Evolutionary conservation across 202 grass and related monocot species (phyloP), one percentile per base, ranked within the genome.

Genomic region (Musa balbisiana): DNA sequence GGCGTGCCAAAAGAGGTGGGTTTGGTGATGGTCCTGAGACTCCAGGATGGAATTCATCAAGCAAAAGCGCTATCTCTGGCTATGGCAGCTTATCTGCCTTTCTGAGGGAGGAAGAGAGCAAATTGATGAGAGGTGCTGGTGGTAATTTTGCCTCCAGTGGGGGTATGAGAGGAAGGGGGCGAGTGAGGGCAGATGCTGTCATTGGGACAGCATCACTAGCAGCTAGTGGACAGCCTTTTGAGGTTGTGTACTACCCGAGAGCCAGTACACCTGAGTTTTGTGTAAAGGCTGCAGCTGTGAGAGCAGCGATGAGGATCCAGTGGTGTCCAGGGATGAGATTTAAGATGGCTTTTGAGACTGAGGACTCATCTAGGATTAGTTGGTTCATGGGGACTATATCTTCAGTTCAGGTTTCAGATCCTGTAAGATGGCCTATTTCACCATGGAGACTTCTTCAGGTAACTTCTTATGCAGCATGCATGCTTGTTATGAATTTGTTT

Each of bases 291-390:
- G 56, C 53, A 50, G 64, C 87, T 8, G 85, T 98, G 9, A 58
- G 64, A 68, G 74, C 87, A 5, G 85, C 94, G 17, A 82, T 92
- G 88, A 76, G 86, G 71, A 85, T 89, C 27, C 85, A 74, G 26
- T 98, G 94, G 94, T 84, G 83, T 53, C 83, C 83, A 0, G 88
- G 91, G 49, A 89, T 87, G 88, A 84, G 94, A 43, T 98, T 98
- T 81, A 98, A 93, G 80, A 98, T 94, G 94, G 86, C 94, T 25
- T 98, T 98, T 77, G 94, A 98, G 80, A 94, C 94, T 3, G 91
- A 94, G 85, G 94, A 98, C 78, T 83, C 83, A 43, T 94, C 91
- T 16, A 83, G 91, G 84, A 92, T 98, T 75, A 98, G 94, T 81
- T 98, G 94, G 91, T 94, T 98, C 86, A 90, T 92, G 94, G 94